phyloP scores from a whole-genome alignment of 2,329 filamentous ascomycete genomes.

The Fusarium albidum region DNA sequence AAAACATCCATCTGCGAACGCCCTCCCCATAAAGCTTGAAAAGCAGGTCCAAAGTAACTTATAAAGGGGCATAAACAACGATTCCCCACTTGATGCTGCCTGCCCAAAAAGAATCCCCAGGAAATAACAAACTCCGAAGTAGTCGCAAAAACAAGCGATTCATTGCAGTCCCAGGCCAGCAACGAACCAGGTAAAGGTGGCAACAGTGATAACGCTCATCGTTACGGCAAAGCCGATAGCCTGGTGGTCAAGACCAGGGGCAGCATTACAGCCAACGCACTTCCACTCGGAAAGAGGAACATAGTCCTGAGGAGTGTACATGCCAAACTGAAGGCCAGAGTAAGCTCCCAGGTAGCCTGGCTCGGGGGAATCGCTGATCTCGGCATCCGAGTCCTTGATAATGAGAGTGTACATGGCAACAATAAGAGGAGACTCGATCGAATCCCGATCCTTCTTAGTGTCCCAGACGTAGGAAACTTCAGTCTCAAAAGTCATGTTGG shows the following conservation, averaged over 20 bases:
- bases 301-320: conserved; percentile 64
- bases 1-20: conserved; percentile 30
- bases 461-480: conserved; percentile 66
- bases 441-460: conserved; percentile 58
- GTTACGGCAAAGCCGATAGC: conserved; percentile 59
- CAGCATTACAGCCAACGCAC: conserved; percentile 66
- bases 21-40: conserved; percentile 26
- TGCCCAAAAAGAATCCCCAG: conserved; percentile 19
- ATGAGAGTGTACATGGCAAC: conserved; percentile 68
- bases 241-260: conserved; percentile 55
- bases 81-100: conserved; percentile 37
- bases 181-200: conserved; percentile 72
- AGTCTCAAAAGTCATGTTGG: conserved; percentile 67
- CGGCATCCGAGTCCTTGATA: conserved; percentile 65
- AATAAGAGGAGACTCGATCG: conserved; percentile 56
- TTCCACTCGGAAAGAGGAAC: conserved; percentile 59
- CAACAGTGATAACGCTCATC: conserved; percentile 64
- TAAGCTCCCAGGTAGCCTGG: conserved; percentile 64
- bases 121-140: conserved; percentile 25
- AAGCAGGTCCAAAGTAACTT: conserved; percentile 28
- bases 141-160: background rate
- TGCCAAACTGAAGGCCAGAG: conserved; percentile 61
- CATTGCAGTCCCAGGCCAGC: conserved; percentile 55
- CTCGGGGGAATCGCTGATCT: conserved; percentile 57
- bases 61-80: conserved; percentile 17